Evolutionary conservation across 192 early-diverging fungal species (phyloP).

Genomic region (Gorgonomyces haynaldii): DNA sequence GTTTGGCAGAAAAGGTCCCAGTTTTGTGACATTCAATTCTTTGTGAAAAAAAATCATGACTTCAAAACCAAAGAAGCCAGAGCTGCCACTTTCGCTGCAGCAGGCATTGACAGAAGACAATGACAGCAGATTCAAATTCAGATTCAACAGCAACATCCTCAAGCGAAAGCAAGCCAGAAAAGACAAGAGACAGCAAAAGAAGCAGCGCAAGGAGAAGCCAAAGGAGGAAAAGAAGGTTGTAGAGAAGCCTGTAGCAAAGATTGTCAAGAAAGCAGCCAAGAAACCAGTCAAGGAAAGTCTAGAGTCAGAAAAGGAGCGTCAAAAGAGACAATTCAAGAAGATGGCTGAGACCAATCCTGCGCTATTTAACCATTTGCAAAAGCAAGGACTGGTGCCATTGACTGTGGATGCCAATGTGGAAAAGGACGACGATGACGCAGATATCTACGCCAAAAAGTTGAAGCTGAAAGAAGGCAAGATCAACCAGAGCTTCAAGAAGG

Average conservation of each 20-base stretch:
- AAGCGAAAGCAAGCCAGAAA: background rate
- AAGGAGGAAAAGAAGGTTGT: background rate
- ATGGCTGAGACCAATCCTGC: conserved; percentile 16
- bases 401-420: too few species aligned
- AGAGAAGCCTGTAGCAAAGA: background rate
- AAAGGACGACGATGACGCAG: conserved; percentile 17
- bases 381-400: background rate
- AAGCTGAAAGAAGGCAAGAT: conserved; percentile 19
- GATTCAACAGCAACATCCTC: background rate
- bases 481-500: conserved; percentile 14
- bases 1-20: conserved; percentile 23
- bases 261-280: too few species aligned
- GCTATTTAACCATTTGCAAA: conserved; percentile 10
- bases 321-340: conserved; percentile 13
- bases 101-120: too few species aligned
- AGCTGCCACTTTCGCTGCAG: too few species aligned
- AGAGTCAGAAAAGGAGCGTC: background rate
- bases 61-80: background rate
- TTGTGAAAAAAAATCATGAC: background rate
- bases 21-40: background rate
- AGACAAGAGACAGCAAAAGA: background rate
- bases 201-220: background rate
- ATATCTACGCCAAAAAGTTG: conserved; percentile 25
- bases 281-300: too few species aligned
- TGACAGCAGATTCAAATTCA: background rate